phyloP scores from a whole-genome alignment of 2,329 filamentous ascomycete species.

The Paracoccidioides brasiliensis region DNA sequence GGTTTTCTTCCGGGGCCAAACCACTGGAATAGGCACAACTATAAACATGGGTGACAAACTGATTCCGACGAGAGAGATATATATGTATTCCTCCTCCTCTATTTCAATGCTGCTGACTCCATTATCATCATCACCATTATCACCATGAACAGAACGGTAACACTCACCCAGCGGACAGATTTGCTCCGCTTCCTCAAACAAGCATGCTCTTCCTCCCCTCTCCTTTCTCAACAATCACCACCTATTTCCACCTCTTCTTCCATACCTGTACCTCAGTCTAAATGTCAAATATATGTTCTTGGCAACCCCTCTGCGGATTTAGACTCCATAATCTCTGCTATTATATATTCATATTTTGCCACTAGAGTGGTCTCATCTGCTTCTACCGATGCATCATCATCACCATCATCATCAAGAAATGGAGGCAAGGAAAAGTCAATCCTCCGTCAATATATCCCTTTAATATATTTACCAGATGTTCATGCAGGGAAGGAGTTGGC shows the following conservation, averaged over 20 bases:
- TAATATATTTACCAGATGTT: conserved; percentile 44
- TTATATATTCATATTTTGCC: conserved; percentile 48
- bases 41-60: no score
- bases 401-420: conserved; percentile 17
- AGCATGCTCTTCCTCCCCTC: conserved; percentile 11
- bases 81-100: neutral
- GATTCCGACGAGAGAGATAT: neutral
- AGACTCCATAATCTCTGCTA: conserved; percentile 49
- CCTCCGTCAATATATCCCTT: conserved; percentile 38
- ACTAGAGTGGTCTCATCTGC: conserved; percentile 12
- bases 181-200: conserved; percentile 28
- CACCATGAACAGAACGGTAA: neutral
- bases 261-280: conserved; percentile 3
- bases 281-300: conserved; percentile 26
- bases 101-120: neutral
- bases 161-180: conserved; percentile 11
- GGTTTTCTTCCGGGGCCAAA: no score
- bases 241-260: conserved; percentile 11
- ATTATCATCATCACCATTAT: neutral
- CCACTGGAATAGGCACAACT: no score
- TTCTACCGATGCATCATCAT: conserved; percentile 7
- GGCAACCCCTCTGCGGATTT: conserved; percentile 42
- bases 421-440: neutral
- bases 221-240: neutral
- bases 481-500: conserved; percentile 35